Base-by-base conservation (phyloP, 83 land plant genomes). In the Picea abies region DNA sequence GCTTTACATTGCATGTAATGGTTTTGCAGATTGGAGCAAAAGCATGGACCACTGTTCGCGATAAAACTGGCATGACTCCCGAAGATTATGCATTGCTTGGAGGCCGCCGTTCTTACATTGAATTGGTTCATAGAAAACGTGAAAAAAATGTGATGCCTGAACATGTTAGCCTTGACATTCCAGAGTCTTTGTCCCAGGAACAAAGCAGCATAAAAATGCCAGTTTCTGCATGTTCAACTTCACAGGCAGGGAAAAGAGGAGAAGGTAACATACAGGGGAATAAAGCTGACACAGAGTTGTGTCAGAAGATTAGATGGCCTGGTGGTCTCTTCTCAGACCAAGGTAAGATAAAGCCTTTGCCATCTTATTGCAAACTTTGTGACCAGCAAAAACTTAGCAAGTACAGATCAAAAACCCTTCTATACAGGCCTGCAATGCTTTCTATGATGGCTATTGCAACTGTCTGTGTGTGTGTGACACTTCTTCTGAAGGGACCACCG, bases 391-490 rank as follows among this genome's bases (percentile, higher is more conserved):
- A 70, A 39, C 62, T 84, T 63, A 19, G 44, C 32, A 81, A 80
- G 15, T 15, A 80, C 41, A 85, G 87, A 26, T 83, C 85, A 26
- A 60, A 60, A 56, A 72, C 37, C 77, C 64, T 87, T 44, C 66
- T 80, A 29, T 91, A 88, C 89, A 87, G 92, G 80, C 95, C 98
- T 37, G 89, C 87, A 56, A 75, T 94, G 87, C 86, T 96, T 15
- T 90, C 93, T 4, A 82, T 96, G 91, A 87, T 96, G 75, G 92
- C 94, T 61, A 88, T 96, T n/a, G 98, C 96, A 29, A 92, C 91
- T 19, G 91, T 96, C 58, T 96, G 98, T 86, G 95, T 94, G 14
- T 94, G 96, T 80, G 96, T 94, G 12, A 91, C 92, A 44, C 82
- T 96, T 39, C 81, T 92, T 58, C 80, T 91, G 70, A 90, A 90